A percentile compares a stretch with the other conserved stretches of the same genome.
These are phyloP conservation scores for Coniochaeta sp. DNA, from an alignment of 2,329 filamentous ascomycete genomes.

Conservation along the genomic window DNA sequence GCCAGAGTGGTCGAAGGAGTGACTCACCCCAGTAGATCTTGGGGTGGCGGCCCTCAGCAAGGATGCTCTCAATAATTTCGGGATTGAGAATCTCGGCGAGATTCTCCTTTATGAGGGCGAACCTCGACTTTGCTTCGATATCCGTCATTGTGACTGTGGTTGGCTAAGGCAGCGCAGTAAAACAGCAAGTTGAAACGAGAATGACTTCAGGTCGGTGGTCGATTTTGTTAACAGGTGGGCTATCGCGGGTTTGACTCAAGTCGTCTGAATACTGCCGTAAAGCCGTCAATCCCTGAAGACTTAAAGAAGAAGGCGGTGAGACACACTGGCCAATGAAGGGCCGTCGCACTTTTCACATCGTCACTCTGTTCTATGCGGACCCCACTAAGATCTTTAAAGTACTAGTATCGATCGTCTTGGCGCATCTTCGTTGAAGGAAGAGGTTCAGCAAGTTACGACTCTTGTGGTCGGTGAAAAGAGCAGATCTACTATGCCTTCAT, in stretches of 20 bases:
- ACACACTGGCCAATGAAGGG: background rate
- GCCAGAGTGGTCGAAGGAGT: background rate
- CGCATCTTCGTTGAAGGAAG: background rate
- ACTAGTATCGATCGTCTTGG: too few species aligned
- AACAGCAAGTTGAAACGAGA: background rate
- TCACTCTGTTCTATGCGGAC: background rate
- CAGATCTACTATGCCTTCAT: too few species aligned
- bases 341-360: background rate
- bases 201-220: background rate
- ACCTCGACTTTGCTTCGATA: conserved; percentile 36
- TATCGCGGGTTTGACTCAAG: conserved; percentile 1
- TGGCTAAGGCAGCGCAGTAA: background rate
- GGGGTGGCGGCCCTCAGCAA: conserved; percentile 61
- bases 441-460: background rate
- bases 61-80: conserved; percentile 71
- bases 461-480: background rate
- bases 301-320: background rate
- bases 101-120: conserved; percentile 72
- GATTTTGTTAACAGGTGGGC: background rate
- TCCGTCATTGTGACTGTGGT: conserved; percentile 8
- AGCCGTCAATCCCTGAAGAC: background rate
- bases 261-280: background rate
- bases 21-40: conserved; percentile 74
- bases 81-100: conserved; percentile 75
- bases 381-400: background rate